These are phyloP conservation scores for Candida multigemmis DNA, from an alignment of 805 yeast genomes.

Conservation along the genomic window DNA sequence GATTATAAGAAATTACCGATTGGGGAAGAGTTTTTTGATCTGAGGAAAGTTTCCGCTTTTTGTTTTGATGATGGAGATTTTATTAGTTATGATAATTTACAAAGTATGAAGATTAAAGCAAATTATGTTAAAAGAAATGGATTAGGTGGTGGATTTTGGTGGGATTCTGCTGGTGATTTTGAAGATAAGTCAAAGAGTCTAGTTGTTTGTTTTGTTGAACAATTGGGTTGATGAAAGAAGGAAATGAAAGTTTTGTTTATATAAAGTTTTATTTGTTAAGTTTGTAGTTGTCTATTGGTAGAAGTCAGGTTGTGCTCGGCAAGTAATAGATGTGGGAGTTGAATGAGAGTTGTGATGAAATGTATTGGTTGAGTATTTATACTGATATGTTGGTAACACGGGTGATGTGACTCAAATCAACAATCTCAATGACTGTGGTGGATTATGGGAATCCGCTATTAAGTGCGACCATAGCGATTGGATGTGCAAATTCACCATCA, in stretches of 20 bases:
- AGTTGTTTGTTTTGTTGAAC: slow-evolving; percentile 36
- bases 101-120: slow-evolving; percentile 49
- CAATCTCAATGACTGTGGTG: too few species aligned
- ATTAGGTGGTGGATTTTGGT: slow-evolving; percentile 86
- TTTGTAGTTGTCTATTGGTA: too few species aligned
- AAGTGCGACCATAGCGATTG: too few species aligned
- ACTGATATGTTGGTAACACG: too few species aligned
- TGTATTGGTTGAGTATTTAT: too few species aligned
- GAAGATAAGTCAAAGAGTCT: slow-evolving; percentile 24
- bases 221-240: slow-evolving; percentile 15
- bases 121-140: slow-evolving; percentile 36
- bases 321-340: too few species aligned
- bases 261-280: not conserved
- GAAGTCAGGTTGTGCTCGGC: too few species aligned
- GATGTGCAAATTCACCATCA: too few species aligned
- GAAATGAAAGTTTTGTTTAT: not conserved
- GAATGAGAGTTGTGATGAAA: too few species aligned
- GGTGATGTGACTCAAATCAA: too few species aligned
- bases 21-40: slow-evolving; percentile 37
- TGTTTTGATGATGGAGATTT: slow-evolving; percentile 38
- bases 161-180: slow-evolving; percentile 85
- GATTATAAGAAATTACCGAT: slow-evolving; percentile 50
- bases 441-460: too few species aligned
- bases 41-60: slow-evolving; percentile 39
- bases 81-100: slow-evolving; percentile 59